Evolutionary conservation across 208 protist genomes (phyloP).

Genomic region (Tetramitus jugosus): DNA sequence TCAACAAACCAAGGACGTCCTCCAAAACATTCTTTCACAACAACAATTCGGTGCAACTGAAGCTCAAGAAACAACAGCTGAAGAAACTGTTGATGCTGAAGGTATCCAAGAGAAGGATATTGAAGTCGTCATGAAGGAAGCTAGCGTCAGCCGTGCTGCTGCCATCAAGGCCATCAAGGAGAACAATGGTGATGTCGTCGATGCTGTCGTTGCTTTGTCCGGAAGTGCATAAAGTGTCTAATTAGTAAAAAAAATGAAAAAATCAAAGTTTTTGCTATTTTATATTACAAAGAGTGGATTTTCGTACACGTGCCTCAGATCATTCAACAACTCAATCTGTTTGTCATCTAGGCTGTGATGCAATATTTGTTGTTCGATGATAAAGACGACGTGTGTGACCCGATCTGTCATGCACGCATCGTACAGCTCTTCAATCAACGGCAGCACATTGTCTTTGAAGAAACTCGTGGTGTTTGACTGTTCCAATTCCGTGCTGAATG

Average conservation of each 20-base stretch:
- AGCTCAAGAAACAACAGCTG: background rate
- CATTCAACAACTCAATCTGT: background rate
- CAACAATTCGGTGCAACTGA: background rate
- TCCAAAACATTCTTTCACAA: background rate
- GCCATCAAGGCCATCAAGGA: background rate
- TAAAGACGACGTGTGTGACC: background rate
- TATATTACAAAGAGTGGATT: constrained; percentile 17
- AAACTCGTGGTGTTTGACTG: no score
- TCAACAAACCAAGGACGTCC: background rate
- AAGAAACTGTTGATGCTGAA: background rate
- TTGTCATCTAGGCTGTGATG: background rate
- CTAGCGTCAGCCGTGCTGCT: background rate
- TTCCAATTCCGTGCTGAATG: no score
- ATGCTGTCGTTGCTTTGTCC: background rate
- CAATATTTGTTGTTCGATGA: constrained; percentile 10
- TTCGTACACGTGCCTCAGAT: background rate
- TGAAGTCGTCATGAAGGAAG: constrained; percentile 8
- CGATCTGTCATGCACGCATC: background rate
- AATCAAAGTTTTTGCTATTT: no score
- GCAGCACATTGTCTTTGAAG: no score
- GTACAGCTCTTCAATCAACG: background rate
- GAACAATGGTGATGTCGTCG: constrained; percentile 16
- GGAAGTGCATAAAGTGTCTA: no score
- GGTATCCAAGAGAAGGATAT: constrained; percentile 4
- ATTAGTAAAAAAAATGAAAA: no score